phyloP scores from a whole-genome alignment of 805 yeast species.

The Deakozyma indianensis region DNA sequence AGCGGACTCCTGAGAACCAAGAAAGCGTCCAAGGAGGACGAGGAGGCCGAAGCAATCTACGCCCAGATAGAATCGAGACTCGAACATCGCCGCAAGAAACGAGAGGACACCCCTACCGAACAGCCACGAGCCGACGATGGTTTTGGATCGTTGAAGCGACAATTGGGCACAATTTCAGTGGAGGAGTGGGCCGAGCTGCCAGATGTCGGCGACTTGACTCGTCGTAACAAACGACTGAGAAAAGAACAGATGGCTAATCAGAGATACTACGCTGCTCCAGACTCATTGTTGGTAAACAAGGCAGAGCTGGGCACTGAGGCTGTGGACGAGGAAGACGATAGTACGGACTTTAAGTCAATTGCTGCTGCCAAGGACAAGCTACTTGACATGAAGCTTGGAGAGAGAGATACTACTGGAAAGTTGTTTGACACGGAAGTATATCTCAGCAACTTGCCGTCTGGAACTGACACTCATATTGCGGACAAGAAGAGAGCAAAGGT shows the following conservation, averaged over 20 bases:
- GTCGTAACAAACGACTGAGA: slow-evolving; percentile 59
- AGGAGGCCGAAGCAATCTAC: slow-evolving; percentile 65
- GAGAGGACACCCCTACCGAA: slow-evolving; percentile 9
- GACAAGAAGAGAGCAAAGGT: slow-evolving; percentile 46
- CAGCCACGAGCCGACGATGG: slow-evolving; percentile 21
- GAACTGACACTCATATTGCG: slow-evolving; percentile 25
- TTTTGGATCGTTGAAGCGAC: slow-evolving; percentile 56
- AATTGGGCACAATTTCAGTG: slow-evolving; percentile 39
- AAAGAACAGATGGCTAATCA: slow-evolving; percentile 45
- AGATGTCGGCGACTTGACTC: slow-evolving; percentile 78
- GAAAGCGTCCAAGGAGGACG: slow-evolving; percentile 37
- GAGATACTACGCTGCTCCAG: slow-evolving; percentile 75
- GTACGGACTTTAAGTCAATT: slow-evolving; percentile 35
- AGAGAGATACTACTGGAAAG: background rate
- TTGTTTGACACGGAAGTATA: slow-evolving; percentile 27
- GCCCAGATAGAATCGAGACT: slow-evolving; percentile 46
- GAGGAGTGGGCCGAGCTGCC: slow-evolving; percentile 77
- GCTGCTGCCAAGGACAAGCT: slow-evolving; percentile 52
- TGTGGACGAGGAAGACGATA: slow-evolving; percentile 12
- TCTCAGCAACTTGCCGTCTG: slow-evolving; percentile 24
- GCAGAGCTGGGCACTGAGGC: background rate
- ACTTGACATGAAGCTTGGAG: slow-evolving; percentile 32
- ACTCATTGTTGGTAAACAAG: slow-evolving; percentile 32
- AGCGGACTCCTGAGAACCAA: slow-evolving; percentile 19
- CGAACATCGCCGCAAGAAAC: slow-evolving; percentile 17